Conservation (phyloP, 2,329 filamentous ascomycete species). For the Colletotrichum sp. region DNA sequence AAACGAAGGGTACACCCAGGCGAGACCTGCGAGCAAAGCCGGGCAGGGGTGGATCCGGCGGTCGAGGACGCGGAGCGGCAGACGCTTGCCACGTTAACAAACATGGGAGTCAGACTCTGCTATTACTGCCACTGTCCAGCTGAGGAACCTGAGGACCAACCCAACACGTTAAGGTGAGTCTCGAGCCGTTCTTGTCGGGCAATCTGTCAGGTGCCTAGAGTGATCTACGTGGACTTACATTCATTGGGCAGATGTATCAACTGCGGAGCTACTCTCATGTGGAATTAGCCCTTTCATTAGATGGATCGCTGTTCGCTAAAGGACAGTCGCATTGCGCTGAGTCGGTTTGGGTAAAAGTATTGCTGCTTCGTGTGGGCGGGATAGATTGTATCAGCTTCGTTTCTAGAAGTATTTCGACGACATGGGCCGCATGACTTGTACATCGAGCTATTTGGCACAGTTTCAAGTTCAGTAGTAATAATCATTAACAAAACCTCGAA, state of each 20-base stretch:
- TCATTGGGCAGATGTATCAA: no score
- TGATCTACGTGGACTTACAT: no score
- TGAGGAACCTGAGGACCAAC: background rate
- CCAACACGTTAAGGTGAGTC: background rate
- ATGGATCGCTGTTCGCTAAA: no score
- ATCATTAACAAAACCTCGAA: background rate
- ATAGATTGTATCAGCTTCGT: background rate
- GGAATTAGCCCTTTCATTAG: no score
- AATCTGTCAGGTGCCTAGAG: no score
- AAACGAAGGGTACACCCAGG: background rate
- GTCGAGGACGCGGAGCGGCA: background rate
- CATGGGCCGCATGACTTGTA: background rate
- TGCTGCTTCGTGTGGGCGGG: background rate
- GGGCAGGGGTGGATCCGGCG: background rate
- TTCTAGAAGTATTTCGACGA: background rate
- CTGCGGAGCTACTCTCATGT: no score
- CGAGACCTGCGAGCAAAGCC: background rate
- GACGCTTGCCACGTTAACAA: background rate
- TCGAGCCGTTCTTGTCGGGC: background rate
- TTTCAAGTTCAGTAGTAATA: background rate
- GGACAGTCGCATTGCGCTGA: background rate
- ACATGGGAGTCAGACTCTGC: background rate
- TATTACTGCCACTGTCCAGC: background rate
- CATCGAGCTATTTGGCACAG: background rate
- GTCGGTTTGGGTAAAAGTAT: background rate